Percentiles rank a stretch among this genome's conserved stretches.
Evolutionary conservation across 257 asterid species (phyloP).

Genomic region (Euphrasia confusa): DNA sequence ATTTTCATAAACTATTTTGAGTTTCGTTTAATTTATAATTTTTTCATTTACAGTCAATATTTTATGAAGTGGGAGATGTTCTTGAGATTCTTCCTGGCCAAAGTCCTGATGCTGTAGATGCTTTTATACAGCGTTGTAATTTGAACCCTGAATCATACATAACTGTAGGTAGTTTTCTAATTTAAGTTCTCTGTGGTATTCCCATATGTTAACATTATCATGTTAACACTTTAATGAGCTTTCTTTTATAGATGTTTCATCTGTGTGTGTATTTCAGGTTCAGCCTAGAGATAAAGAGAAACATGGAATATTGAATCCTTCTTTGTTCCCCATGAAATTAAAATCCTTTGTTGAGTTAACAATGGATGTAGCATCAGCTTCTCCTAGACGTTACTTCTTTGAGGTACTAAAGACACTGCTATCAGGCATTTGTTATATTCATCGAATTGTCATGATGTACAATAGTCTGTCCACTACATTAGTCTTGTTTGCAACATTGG

Average conservation of each 20-base stretch:
- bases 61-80: constrained; percentile 89
- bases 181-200: constrained; percentile 20
- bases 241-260: constrained; percentile 13
- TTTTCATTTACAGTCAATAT: constrained; percentile 45
- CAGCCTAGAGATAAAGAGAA: constrained; percentile 39
- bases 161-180: constrained; percentile 54
- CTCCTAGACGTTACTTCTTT: constrained; percentile 88
- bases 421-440: constrained; percentile 10
- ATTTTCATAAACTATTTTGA: neutral
- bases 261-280: constrained; percentile 41
- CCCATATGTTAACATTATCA: neutral
- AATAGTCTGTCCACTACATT: neutral
- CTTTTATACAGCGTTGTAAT: constrained; percentile 71
- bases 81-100: constrained; percentile 90
- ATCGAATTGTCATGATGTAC: constrained; percentile 4
- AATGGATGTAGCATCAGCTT: constrained; percentile 93
- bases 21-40: constrained; percentile 17
- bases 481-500: neutral
- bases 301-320: constrained; percentile 27
- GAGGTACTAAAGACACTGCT: constrained; percentile 52
- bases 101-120: constrained; percentile 67
- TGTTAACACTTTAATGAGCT: constrained; percentile 5
- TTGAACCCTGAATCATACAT: constrained; percentile 79
- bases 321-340: constrained; percentile 53
- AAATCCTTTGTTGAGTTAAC: constrained; percentile 71